Evolutionary conservation across 192 early-diverging fungal genomes (phyloP).

Genomic region (Phycomyces nitens): DNA sequence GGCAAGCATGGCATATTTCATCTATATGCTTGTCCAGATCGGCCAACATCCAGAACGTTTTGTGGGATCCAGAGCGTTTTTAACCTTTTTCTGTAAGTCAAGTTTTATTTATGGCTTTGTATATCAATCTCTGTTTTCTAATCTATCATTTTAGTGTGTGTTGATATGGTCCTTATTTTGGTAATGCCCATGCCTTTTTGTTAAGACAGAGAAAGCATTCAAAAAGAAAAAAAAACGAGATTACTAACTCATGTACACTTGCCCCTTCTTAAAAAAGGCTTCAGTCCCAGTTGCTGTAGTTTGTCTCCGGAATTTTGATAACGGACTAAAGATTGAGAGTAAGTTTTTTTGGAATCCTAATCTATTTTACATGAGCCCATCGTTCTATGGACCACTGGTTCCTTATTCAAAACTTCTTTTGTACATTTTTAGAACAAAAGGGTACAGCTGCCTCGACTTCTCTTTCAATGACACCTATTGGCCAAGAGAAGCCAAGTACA

Average conservation of each 20-base stretch:
- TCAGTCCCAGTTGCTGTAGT: constrained; percentile 51
- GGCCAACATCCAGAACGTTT: constrained; percentile 37
- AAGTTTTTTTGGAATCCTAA: constrained; percentile 21
- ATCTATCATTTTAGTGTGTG: constrained; percentile 33
- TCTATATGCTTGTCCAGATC: constrained; percentile 65
- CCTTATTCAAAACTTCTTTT: neutral
- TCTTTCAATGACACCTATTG: constrained; percentile 29
- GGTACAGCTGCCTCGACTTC: constrained; percentile 17
- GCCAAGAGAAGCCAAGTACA: constrained; percentile 24
- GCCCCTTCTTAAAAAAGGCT: constrained; percentile 12
- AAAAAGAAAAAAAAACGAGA: neutral
- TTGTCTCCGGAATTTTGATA: constrained; percentile 67
- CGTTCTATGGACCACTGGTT: neutral
- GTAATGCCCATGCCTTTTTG: constrained; percentile 15
- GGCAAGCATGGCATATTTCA: constrained; percentile 66
- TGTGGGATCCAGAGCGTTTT: constrained; percentile 46
- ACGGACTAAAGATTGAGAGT: constrained; percentile 68
- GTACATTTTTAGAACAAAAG: constrained; percentile 22
- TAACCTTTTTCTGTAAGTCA: constrained; percentile 55
- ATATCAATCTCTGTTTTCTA: constrained; percentile 4
- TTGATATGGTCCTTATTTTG: constrained; percentile 45
- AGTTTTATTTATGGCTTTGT: neutral
- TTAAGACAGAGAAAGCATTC: constrained; percentile 11
- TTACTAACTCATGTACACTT: neutral
- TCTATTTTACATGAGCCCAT: neutral